A percentile compares a stretch with the other conserved stretches of the same genome.
phyloP scores from a whole-genome alignment of 495 filamentous ascomycete genomes.

The Pseudevernia furfuracea region DNA sequence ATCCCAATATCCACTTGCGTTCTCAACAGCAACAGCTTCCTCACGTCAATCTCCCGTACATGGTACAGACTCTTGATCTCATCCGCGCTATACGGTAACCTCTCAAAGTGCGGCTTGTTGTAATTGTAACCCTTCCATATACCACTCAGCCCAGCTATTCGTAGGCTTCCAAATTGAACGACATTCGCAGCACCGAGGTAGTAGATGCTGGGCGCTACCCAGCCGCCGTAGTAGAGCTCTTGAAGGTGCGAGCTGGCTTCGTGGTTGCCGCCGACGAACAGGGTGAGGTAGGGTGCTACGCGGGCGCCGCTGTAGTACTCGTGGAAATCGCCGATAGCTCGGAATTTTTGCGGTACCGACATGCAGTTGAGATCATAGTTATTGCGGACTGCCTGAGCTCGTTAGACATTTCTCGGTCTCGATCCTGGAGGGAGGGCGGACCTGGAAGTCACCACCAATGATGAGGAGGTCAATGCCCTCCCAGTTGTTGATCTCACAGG shows the following conservation, averaged over 20 bases:
- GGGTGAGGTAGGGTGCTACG: constrained; percentile 74
- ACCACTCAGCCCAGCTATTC: constrained; percentile 84
- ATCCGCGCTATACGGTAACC: constrained; percentile 69
- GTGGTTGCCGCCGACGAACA: constrained; percentile 93
- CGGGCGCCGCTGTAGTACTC: constrained; percentile 79
- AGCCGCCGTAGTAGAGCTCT: constrained; percentile 93
- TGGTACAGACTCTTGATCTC: constrained; percentile 80
- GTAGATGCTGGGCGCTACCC: constrained; percentile 95
- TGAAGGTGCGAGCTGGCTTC: constrained; percentile 80
- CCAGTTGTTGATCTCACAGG: constrained; percentile 62
- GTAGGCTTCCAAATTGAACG: constrained; percentile 67
- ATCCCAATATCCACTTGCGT: constrained; percentile 82
- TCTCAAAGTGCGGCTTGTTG: constrained; percentile 68
- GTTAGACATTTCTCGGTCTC: constrained; percentile 25
- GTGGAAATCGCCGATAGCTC: constrained; percentile 78
- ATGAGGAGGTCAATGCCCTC: constrained; percentile 72
- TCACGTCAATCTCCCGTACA: constrained; percentile 78
- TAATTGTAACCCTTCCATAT: constrained; percentile 91
- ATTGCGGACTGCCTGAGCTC: constrained; percentile 69
- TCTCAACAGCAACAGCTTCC: constrained; percentile 77
- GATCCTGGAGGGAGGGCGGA: constrained; percentile 29
- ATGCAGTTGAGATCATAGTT: constrained; percentile 76
- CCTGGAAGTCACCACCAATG: constrained; percentile 88
- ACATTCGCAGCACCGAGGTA: constrained; percentile 90
- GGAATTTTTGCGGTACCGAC: constrained; percentile 78